A percentile compares a stretch with the other conserved stretches of the same genome.
These are phyloP conservation scores for Chlorella sorokiniana DNA, from an alignment of 139 green algal species.

Conservation along the genomic window DNA sequence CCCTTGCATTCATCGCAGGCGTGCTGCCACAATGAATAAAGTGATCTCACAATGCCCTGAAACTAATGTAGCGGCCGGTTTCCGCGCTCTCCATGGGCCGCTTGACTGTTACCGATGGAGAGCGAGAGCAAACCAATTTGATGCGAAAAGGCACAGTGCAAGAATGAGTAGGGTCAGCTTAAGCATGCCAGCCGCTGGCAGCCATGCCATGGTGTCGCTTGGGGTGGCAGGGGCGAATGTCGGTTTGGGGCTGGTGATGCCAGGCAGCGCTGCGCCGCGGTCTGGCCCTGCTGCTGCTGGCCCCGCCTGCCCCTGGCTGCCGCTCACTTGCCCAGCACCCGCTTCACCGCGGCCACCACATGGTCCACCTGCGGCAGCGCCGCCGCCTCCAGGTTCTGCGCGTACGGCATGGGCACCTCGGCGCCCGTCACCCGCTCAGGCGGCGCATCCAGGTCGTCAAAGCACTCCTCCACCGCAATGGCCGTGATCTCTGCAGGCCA, in stretches of 20 bases:
- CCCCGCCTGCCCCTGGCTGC: not conserved
- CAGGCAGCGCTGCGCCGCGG: too few relatives aligned
- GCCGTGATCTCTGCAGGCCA: constrained; percentile 72
- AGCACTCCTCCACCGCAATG: constrained; percentile 88
- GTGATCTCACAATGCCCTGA: constrained; percentile 7
- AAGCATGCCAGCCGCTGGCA: too few relatives aligned
- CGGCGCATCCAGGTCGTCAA: constrained; percentile 97
- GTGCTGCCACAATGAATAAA: not conserved
- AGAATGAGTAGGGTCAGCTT: too few relatives aligned
- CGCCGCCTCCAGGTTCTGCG: constrained; percentile 87
- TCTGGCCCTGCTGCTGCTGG: not conserved
- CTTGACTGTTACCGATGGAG: too few relatives aligned
- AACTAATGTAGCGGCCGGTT: constrained; percentile 2
- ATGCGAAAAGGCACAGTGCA: too few relatives aligned
- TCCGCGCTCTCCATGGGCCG: too few relatives aligned
- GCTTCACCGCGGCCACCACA: constrained; percentile 72
- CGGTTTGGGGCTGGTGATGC: not conserved
- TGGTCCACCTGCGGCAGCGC: constrained; percentile 84
- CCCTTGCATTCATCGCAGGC: too few relatives aligned
- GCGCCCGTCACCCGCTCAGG: constrained; percentile 88
- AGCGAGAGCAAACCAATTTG: too few relatives aligned
- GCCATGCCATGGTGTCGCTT: too few relatives aligned
- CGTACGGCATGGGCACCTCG: constrained; percentile 97
- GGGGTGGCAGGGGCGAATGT: too few relatives aligned
- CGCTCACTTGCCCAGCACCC: constrained; percentile 41